Conservation (phyloP, 2,329 filamentous ascomycete species). For the Verticillium isaacii region DNA sequence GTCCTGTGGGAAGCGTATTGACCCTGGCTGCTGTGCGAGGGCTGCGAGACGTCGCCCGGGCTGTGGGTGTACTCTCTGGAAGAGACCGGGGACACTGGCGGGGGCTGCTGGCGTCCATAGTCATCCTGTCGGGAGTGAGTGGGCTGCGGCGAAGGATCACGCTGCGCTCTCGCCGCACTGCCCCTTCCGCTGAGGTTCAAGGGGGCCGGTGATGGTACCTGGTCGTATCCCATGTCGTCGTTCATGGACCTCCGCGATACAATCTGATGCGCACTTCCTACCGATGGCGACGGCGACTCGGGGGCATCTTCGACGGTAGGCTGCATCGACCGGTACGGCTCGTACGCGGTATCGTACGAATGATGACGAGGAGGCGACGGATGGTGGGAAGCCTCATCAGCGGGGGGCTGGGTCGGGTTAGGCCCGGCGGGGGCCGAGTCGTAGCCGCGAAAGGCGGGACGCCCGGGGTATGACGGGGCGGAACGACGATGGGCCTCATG, state of each 20-base stretch:
- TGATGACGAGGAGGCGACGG: conserved; percentile 38
- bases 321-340: conserved; percentile 50
- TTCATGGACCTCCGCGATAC: conserved; percentile 14
- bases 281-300: conserved; percentile 36
- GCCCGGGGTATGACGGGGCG: conserved; percentile 48
- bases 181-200: conserved; percentile 34
- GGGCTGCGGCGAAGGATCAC: conserved; percentile 18
- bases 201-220: conserved; percentile 36
- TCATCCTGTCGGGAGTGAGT: conserved; percentile 8
- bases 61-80: conserved; percentile 29
- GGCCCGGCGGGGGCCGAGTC: conserved; percentile 40
- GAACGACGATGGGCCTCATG: conserved; percentile 50
- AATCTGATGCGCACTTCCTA: conserved; percentile 19
- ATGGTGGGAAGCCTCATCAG: conserved; percentile 25
- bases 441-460: conserved; percentile 46
- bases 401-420: conserved; percentile 22
- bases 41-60: conserved; percentile 21
- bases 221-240: conserved; percentile 35
- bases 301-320: conserved; percentile 61
- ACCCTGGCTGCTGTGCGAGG: conserved; percentile 22
- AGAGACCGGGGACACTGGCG: conserved; percentile 23
- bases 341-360: conserved; percentile 45
- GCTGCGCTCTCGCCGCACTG: conserved; percentile 24
- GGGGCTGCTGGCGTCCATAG: conserved; percentile 6
- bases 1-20: conserved; percentile 24